Base-by-base conservation (phyloP, 148 eudicot species). In the Rhododendron kiyosumense region DNA sequence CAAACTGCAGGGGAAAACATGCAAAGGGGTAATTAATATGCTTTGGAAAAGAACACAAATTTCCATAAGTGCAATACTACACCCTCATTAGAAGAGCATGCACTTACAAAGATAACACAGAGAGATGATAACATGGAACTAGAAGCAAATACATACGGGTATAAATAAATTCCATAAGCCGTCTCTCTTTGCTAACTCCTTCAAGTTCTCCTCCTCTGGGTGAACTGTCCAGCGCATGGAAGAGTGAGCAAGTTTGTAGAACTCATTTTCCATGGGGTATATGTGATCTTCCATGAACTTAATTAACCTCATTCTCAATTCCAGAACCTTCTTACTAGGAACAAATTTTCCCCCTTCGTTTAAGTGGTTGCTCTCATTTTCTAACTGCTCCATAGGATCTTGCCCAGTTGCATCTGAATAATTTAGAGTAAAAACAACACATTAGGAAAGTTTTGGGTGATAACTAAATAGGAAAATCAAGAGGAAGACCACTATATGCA, bases 121-220 rank as follows among this genome's bases (percentile, higher is more conserved):
- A 49, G 20, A 28, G 51, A 17, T 22, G n/a, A n/a, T n/a, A 26
- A 38, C 32, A 54, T 9, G 69, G 34, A 73, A 46, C 71, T 9
- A 41, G 61, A 59, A 81, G 15, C 87, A 67, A 82, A 48, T 34
- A 87, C 98, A 85, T 93, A 97, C 99, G 71, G 99, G 99, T 88
- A 97, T 93, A 34, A 73, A 97, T 87, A 95, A 91, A 85, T 97
- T 97, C 99, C 98, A 97, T 85, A 97, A 86, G 85, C 99, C 99
- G 91, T 94, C 93, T 88, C 81, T 89, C 89, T 93, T 97, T 14
- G 99, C 98, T 83, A 94, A 90, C 84, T 95, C 95, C 89, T 95
- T 97, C 82, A 97, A 89, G 74, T 91, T 93, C 91, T 94, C 98
- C 87, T 97, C 99, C 79, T 89, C 93, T 15, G 98, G 99, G 86